Percentiles rank a stretch among this genome's conserved stretches.
Conservation (phyloP, 805 yeast genomes). For the Millerago galiae region DNA sequence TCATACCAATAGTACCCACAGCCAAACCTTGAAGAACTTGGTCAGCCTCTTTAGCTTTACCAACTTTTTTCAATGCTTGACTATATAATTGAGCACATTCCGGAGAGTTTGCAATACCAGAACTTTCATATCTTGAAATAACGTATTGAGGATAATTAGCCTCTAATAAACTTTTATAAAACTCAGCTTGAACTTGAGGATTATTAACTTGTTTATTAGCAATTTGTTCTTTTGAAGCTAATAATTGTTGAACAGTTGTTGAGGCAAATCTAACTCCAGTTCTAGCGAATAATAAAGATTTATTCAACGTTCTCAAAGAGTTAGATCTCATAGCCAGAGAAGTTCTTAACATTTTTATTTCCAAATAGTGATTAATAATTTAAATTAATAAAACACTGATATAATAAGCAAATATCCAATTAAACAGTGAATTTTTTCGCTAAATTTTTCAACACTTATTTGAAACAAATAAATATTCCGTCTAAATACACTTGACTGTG, state of each 20-base stretch:
- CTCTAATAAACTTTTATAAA: constrained; percentile 66
- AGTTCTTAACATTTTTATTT: constrained; percentile 2
- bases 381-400: neutral
- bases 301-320: constrained; percentile 5
- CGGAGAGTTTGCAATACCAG: constrained; percentile 79
- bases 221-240: constrained; percentile 69
- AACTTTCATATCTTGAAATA: constrained; percentile 88
- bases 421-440: neutral
- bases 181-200: constrained; percentile 72
- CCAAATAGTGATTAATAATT: neutral
- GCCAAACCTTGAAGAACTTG: constrained; percentile 45
- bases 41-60: constrained; percentile 74
- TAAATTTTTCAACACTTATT: neutral
- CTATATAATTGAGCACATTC: constrained; percentile 76
- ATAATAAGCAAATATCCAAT: neutral
- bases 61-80: constrained; percentile 74
- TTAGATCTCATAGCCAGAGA: neutral
- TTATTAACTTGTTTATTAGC: constrained; percentile 74
- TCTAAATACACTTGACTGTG: neutral
- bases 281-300: neutral
- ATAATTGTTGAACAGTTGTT: constrained; percentile 19
- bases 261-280: constrained; percentile 19
- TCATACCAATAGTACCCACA: constrained; percentile 23
- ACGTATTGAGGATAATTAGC: constrained; percentile 94
- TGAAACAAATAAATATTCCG: neutral